Evolutionary conservation across 2,329 filamentous ascomycete species (phyloP), one percentile per base, ranked within the genome.

Genomic region (Botrytis galanthina): DNA sequence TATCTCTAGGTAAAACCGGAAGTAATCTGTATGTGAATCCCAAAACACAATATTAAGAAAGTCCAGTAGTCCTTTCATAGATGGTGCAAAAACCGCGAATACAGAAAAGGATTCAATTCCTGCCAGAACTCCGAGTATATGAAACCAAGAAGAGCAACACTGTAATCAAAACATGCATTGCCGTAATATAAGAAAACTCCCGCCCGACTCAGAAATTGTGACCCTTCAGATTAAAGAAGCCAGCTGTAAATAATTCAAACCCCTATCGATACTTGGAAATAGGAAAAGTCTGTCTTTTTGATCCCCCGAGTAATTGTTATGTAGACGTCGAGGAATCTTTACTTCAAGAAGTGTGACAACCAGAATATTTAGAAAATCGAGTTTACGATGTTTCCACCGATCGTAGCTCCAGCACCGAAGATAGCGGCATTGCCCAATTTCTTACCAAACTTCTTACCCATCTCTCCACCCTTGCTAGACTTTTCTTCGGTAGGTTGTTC

Each of bases 401-500:
- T 92, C 1, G 93, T 96, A 67, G 95, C 95, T 83, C 95, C 95
- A 66, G 95, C 95, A 82, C 95, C 95, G 79, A 97, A 97, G 78
- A 98, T 94, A 42, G 94, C 94, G 62, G 88, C 87, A 78, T 91
- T 90, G 10, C 95, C 95, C 80, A 95, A 82, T 87, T 98, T 98
- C 89, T 97, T 97, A 77, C 95, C 95, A 83, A 98, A 93, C 85
- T 98, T 98, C 90, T 97, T 97, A 73, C 93, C 94, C 73, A 90
- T 88, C 83, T 93, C 87, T 14, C 84, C 85, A 61, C 85, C 84
- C 48, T 85, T 85, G 20, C 84, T 84, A 48, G 81, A 79, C 78
- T 83, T 85, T 74, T 81, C 84, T 81, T 81, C 71, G 78, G 77
- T 44, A 78, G 81, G 74, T 81, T 82, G 76, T 77, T 93, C 87